These are phyloP conservation scores for Sarocladium kiliense DNA, from an alignment of 2,329 filamentous ascomycete genomes.

Conservation along the genomic window DNA sequence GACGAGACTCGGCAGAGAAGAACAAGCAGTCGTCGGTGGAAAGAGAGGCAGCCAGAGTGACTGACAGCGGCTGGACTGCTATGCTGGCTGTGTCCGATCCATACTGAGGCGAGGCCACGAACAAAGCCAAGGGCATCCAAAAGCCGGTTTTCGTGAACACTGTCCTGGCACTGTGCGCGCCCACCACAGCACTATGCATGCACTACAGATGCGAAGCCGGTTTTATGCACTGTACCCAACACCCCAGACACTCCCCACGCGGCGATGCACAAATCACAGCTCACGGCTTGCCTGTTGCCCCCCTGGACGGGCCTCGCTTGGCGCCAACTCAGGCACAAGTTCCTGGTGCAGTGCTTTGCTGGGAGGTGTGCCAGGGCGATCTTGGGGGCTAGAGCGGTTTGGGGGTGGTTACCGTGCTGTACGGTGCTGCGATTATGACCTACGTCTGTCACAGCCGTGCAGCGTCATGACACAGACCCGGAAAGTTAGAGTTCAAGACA, in stretches of 20 bases:
- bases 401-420: background rate
- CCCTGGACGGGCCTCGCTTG: background rate
- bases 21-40: background rate
- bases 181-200: background rate
- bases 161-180: background rate
- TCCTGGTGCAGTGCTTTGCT: no score
- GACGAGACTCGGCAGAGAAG: slow-evolving; percentile 2
- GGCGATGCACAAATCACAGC: slow-evolving; percentile 4
- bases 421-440: background rate
- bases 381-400: background rate
- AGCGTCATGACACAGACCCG: background rate
- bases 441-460: background rate
- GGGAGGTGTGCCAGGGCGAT: background rate
- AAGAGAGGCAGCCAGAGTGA: background rate
- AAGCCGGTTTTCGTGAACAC: background rate
- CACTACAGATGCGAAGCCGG: background rate
- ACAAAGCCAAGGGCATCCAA: background rate
- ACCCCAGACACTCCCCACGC: background rate
- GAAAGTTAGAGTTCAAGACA: background rate
- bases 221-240: slow-evolving; percentile 4
- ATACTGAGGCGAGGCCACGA: background rate
- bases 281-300: background rate
- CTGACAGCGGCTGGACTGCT: no score
- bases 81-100: no score
- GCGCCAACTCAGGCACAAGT: slow-evolving; percentile 7